Percentiles rank a stretch among this genome's conserved stretches.
Conservation (phyloP, 139 green algal species). For the Zygnema circumcarinatum region DNA sequence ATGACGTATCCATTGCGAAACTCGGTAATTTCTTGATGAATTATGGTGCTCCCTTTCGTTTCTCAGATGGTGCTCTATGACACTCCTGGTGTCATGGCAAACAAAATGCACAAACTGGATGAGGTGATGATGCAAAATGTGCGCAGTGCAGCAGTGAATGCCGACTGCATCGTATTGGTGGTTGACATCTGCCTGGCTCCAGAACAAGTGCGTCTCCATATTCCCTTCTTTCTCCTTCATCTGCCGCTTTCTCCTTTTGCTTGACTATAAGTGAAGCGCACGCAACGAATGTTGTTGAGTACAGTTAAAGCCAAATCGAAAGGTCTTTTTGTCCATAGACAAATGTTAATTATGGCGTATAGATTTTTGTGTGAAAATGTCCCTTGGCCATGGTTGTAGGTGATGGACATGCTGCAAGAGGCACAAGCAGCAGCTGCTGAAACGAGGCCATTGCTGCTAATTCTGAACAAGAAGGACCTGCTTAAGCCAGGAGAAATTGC, state of each 20-base stretch:
- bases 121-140: conserved; percentile 92
- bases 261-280: too few species aligned
- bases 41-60: background rate
- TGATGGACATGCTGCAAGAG: conserved; percentile 37
- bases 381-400: too few species aligned
- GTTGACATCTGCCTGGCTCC: conserved; percentile 59
- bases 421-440: background rate
- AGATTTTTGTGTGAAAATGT: too few species aligned
- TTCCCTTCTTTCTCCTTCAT: background rate
- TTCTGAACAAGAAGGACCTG: conserved; percentile 60
- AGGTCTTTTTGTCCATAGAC: too few species aligned
- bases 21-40: too few species aligned
- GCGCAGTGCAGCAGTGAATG: conserved; percentile 73
- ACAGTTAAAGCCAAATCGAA: too few species aligned
- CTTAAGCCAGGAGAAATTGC: conserved; percentile 23
- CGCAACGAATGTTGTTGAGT: too few species aligned
- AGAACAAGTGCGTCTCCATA: conserved; percentile 7
- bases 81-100: conserved; percentile 87
- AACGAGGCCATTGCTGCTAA: conserved; percentile 31
- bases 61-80: conserved; percentile 90
- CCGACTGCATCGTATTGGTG: conserved; percentile 84
- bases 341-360: too few species aligned
- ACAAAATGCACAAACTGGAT: conserved; percentile 83
- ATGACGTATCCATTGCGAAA: too few species aligned
- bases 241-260: background rate